phyloP scores from a whole-genome alignment of 352 stramenopile species.

The Phytophthora hibernalis region DNA sequence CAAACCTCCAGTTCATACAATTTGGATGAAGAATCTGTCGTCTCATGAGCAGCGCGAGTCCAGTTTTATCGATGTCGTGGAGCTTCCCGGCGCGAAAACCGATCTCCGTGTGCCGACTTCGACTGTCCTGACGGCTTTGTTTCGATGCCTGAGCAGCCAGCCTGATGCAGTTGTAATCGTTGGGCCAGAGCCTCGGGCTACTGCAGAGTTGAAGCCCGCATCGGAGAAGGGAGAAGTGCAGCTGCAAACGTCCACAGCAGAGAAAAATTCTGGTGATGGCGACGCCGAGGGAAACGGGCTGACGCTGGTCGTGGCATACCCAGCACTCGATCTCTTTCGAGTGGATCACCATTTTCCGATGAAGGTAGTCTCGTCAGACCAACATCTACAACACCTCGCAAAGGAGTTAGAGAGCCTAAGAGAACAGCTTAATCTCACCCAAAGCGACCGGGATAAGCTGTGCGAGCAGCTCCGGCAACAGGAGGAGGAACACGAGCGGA shows the following conservation, averaged over 20 bases:
- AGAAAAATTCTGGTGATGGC: constrained; percentile 15
- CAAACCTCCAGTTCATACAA: constrained; percentile 33
- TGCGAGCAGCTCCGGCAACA: constrained; percentile 32
- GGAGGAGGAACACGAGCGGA: constrained; percentile 32
- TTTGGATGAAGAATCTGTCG: constrained; percentile 41
- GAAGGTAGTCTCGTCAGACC: constrained; percentile 24
- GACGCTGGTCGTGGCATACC: constrained; percentile 44
- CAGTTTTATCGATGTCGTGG: constrained; percentile 35
- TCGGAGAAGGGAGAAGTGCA: constrained; percentile 44
- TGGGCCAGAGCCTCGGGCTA: constrained; percentile 23
- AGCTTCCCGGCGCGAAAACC: constrained; percentile 29
- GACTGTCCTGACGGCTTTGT: constrained; percentile 43
- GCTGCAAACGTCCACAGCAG: constrained; percentile 31
- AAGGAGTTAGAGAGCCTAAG: constrained; percentile 23
- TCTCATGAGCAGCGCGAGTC: constrained; percentile 38
- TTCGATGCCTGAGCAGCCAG: constrained; percentile 36
- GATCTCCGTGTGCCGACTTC: constrained; percentile 24
- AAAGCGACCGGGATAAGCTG: constrained; percentile 25
- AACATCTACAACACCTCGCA: constrained; percentile 20
- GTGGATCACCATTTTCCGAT: constrained; percentile 45
- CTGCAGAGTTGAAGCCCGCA: constrained; percentile 27
- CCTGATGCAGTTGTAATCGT: constrained; percentile 23
- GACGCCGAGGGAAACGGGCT: constrained; percentile 8
- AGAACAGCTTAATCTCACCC: constrained; percentile 18
- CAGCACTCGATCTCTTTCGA: constrained; percentile 47